Percentiles rank a stretch among this genome's conserved stretches.
Evolutionary conservation across 495 filamentous ascomycete genomes (phyloP).

Genomic region (Astrothelium subdiscretum): DNA sequence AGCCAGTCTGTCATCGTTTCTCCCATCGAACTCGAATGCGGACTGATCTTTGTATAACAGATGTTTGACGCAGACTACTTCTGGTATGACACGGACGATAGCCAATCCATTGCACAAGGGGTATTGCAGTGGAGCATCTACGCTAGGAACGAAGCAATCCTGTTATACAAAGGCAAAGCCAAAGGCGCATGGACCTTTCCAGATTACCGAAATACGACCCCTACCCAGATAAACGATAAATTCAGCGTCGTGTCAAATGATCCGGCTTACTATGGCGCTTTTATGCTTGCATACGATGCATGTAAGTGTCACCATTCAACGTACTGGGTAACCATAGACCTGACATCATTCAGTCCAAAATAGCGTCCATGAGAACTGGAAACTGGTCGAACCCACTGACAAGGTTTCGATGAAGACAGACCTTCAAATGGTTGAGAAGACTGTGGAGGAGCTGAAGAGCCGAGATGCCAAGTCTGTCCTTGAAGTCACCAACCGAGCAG

Average conservation of each 20-base stretch:
- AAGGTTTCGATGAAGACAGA: background rate
- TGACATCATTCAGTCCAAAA: background rate
- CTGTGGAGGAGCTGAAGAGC: background rate
- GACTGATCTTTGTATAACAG: background rate
- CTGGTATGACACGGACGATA: background rate
- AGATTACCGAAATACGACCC: background rate
- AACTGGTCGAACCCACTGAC: background rate
- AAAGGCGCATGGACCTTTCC: background rate
- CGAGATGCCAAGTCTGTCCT: background rate
- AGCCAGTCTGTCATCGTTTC: background rate
- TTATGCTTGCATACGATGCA: background rate
- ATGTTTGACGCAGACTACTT: background rate
- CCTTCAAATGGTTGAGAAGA: background rate
- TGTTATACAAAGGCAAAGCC: background rate
- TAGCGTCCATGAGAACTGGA: background rate
- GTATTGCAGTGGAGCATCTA: background rate
- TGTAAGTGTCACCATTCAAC: background rate
- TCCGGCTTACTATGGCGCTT: background rate
- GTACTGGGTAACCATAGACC: background rate
- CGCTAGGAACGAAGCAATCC: background rate
- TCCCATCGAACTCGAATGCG: no score
- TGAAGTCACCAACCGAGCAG: background rate
- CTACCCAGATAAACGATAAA: background rate
- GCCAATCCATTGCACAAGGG: background rate
- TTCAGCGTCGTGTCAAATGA: background rate